Conservation (phyloP, 2,329 filamentous ascomycete species). For the Colletotrichum filicis region DNA sequence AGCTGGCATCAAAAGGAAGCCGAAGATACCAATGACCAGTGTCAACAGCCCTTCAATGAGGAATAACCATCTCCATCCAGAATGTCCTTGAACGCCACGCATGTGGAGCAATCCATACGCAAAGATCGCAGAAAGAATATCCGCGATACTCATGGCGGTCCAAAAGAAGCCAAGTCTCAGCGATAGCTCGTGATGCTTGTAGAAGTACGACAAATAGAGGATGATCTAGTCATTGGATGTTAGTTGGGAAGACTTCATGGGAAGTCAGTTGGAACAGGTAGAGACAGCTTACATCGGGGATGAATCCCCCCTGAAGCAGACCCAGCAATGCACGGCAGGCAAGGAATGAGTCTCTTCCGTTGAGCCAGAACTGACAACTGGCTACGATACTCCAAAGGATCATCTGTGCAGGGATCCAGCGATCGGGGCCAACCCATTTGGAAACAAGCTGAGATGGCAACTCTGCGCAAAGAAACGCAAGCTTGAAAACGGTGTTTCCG, state of each 20-base stretch:
- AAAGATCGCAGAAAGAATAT: slow-evolving; percentile 51
- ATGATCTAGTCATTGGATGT: slow-evolving; percentile 41
- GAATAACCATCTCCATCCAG: slow-evolving; percentile 63
- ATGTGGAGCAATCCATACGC: slow-evolving; percentile 54
- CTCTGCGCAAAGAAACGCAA: slow-evolving; percentile 64
- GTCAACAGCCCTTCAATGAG: slow-evolving; percentile 61
- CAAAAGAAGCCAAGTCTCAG: slow-evolving; percentile 54
- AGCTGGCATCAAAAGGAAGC: slow-evolving; percentile 66
- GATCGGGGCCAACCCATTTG: slow-evolving; percentile 58
- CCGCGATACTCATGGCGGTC: slow-evolving; percentile 52
- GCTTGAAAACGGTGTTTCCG: slow-evolving; percentile 60
- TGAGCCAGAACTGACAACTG: slow-evolving; percentile 52
- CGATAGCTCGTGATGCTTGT: slow-evolving; percentile 52
- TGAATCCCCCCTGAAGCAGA: slow-evolving; percentile 51
- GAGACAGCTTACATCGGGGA: slow-evolving; percentile 47
- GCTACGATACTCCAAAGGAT: slow-evolving; percentile 63
- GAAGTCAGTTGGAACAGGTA: too few relatives aligned
- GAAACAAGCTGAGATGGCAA: slow-evolving; percentile 68
- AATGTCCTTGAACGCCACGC: slow-evolving; percentile 47
- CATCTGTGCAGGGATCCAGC: slow-evolving; percentile 69
- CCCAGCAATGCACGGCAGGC: slow-evolving; percentile 46
- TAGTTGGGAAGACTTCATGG: not conserved
- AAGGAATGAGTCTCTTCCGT: slow-evolving; percentile 45
- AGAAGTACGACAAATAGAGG: slow-evolving; percentile 57
- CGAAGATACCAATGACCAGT: slow-evolving; percentile 60